Conservation (phyloP, 164 flowering plant genomes). For the Hamamelis virginiana region DNA sequence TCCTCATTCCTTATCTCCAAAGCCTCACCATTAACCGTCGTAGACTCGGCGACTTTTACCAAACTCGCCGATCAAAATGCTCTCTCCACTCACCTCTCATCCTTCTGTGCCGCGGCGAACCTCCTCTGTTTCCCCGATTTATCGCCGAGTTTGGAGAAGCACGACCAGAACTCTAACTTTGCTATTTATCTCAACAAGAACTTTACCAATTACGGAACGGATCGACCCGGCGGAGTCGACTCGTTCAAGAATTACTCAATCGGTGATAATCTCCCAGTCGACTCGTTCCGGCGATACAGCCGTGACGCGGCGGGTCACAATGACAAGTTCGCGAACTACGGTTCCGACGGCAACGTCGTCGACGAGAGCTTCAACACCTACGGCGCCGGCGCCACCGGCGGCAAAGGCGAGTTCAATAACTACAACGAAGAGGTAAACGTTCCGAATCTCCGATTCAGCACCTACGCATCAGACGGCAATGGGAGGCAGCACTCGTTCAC, state of each 20-base stretch:
- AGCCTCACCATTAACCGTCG: constrained; percentile 67
- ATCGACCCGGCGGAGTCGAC: constrained; percentile 26
- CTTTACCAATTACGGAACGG: constrained; percentile 71
- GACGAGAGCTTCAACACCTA: constrained; percentile 44
- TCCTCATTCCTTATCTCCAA: constrained; percentile 61
- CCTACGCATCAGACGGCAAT: constrained; percentile 30
- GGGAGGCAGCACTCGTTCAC: constrained; percentile 24
- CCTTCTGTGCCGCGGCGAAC: constrained; percentile 70
- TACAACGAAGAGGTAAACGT: constrained; percentile 41
- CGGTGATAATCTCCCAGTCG: constrained; percentile 25
- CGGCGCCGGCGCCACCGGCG: constrained; percentile 42
- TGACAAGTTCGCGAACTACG: constrained; percentile 32
- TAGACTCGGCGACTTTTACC: constrained; percentile 47
- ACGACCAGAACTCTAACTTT: constrained; percentile 38
- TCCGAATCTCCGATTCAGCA: constrained; percentile 37
- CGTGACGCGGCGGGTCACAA: constrained; percentile 30
- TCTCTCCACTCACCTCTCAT: constrained; percentile 46
- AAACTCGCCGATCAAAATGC: constrained; percentile 49
- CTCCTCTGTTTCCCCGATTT: constrained; percentile 78
- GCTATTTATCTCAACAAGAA: constrained; percentile 40
- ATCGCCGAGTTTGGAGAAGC: constrained; percentile 46
- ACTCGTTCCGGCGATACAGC: constrained; percentile 44
- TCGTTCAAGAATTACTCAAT: constrained; percentile 40
- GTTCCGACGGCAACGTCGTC: constrained; percentile 28
- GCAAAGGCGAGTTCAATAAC: constrained; percentile 39